These are phyloP conservation scores for Bombardia bombarda DNA, from an alignment of 495 filamentous ascomycete species.

Conservation along the genomic window DNA sequence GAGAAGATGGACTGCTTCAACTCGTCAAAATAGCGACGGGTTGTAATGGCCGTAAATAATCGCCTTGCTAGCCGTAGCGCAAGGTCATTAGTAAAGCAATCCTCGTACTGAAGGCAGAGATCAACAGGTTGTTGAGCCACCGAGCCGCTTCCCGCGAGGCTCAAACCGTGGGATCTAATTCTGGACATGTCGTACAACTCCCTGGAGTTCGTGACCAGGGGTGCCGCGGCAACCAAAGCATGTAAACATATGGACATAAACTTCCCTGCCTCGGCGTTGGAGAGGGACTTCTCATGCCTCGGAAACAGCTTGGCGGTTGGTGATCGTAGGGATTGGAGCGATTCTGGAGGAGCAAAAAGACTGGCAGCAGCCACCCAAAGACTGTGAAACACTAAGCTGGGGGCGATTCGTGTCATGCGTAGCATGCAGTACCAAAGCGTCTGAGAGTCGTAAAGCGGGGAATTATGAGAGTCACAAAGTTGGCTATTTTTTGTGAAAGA, in stretches of 20 bases:
- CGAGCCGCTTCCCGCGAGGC: slow-evolving; percentile 25
- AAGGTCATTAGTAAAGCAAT: slow-evolving; percentile 44
- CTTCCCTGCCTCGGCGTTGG: slow-evolving; percentile 38
- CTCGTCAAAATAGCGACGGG: slow-evolving; percentile 38
- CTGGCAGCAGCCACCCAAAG: slow-evolving; percentile 65
- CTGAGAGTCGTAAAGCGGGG: slow-evolving; percentile 43
- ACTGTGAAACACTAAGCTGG: slow-evolving; percentile 59
- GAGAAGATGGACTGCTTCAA: slow-evolving; percentile 27
- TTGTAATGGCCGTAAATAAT: slow-evolving; percentile 42
- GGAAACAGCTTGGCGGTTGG: slow-evolving; percentile 34
- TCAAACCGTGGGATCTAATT: slow-evolving; percentile 39
- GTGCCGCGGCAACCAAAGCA: slow-evolving; percentile 43
- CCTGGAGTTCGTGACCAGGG: slow-evolving; percentile 34
- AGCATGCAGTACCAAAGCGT: slow-evolving; percentile 46
- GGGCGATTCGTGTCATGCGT: slow-evolving; percentile 40
- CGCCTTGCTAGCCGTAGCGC: slow-evolving; percentile 43
- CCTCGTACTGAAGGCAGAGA: slow-evolving; percentile 46
- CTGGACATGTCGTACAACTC: slow-evolving; percentile 44
- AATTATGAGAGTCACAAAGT: slow-evolving; percentile 42
- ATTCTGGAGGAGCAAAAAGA: slow-evolving; percentile 57
- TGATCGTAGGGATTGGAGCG: slow-evolving; percentile 39
- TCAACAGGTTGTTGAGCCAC: slow-evolving; percentile 31
- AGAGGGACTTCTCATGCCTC: slow-evolving; percentile 24
- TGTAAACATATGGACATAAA: slow-evolving; percentile 46
- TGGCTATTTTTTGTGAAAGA: slow-evolving; percentile 53